Base-by-base conservation (phyloP, 148 eudicot species). In the Heliosperma pusillum region DNA sequence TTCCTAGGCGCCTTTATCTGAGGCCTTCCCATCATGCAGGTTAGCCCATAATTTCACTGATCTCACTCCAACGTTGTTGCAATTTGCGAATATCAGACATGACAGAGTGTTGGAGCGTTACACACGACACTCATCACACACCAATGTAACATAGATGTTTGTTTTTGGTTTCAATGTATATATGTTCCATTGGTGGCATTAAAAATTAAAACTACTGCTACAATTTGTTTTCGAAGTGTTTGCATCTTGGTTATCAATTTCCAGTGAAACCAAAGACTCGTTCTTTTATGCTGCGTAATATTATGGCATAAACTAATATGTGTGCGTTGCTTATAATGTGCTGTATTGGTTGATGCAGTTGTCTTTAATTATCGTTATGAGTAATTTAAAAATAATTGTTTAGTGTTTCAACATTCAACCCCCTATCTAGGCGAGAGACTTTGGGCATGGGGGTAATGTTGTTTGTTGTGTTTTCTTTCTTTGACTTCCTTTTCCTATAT, bases 11-110 rank as follows among this genome's bases (percentile, higher is more conserved):
- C 57, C 6, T 22, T 1, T 7, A 70, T 70, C 16, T 24, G 74
- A 20, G 66, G 27, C 65, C 17, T 53, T 67, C 62, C 67, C 62
- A 44, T 20, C 73, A 68, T 68, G 69, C 78, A 79, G 78, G 75
- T 74, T 52, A 62, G 74, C 26, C 27, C 66, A 60, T 69, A 24
- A 24, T 55, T 8, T 64, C 5, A 67, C 63, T 53, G 5, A 53
- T 71, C 65, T 24, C 60, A 20, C 30, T 50, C 55, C 3, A 13
- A 50, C 19, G 12, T 4, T 3, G 55, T 50, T 50, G 55, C 19
- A 50, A 42, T 10, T 42, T 42, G 45, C 45, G 5, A 50, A 3
- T 50, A 50, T 50, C 55, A 15, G 53, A 47, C 53, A 50, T 17
- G 42, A 36, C 42, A 7, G 0, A 36, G 42, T 36, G 42, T 36